These are phyloP conservation scores for Asterochloris erici DNA, from an alignment of 139 green algal genomes.

Conservation along the genomic window DNA sequence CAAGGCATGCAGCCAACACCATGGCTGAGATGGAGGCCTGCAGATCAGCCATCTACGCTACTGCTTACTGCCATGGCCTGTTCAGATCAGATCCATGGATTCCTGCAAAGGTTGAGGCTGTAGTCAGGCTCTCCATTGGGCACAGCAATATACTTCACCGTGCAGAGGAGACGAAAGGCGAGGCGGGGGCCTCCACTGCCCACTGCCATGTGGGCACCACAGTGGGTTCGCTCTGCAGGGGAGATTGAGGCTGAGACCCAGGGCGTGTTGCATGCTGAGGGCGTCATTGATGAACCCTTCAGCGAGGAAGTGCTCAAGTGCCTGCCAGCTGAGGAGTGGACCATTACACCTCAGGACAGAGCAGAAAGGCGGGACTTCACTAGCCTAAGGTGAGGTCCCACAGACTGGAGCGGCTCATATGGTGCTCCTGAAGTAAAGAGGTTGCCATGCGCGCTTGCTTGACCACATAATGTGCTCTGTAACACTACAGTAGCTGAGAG, in stretches of 20 bases:
- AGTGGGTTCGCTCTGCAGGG: background rate
- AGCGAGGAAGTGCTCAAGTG: slow-evolving; percentile 63
- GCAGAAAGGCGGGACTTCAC: slow-evolving; percentile 70
- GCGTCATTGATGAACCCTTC: slow-evolving; percentile 21
- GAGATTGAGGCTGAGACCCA: slow-evolving; percentile 71
- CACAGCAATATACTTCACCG: background rate
- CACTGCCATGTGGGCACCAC: background rate
- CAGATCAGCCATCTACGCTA: background rate
- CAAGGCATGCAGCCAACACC: too few species aligned
- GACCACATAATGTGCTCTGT: background rate
- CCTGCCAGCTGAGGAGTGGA: slow-evolving; percentile 79
- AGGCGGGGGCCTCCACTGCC: background rate
- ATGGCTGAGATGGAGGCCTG: background rate
- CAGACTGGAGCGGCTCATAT: background rate
- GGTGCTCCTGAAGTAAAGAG: background rate
- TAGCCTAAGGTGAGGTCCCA: background rate
- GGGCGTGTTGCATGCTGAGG: slow-evolving; percentile 55
- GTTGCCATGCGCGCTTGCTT: background rate
- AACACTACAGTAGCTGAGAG: background rate
- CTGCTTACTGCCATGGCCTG: background rate
- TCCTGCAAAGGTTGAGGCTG: background rate
- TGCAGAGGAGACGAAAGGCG: background rate
- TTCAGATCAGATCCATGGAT: background rate
- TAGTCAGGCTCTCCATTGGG: background rate
- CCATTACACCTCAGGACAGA: slow-evolving; percentile 60